Conservation (phyloP, 1,284 basidiomycete genomes). For the Microstroma glucosiphilum region DNA sequence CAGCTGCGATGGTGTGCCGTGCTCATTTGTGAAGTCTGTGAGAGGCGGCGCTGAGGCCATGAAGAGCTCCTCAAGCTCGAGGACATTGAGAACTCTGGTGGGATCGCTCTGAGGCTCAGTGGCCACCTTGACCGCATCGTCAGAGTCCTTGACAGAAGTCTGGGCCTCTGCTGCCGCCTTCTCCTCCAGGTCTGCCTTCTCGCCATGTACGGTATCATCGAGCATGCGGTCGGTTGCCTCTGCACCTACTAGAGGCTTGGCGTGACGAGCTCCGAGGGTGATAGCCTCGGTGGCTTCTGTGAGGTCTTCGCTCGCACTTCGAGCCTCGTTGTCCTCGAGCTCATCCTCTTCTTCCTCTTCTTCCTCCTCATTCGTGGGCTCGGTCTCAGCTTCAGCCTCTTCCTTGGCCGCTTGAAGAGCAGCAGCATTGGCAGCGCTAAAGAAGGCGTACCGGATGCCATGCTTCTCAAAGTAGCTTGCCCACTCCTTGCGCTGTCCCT, state of each 20-base stretch:
- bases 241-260: constrained; percentile 27
- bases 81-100: constrained; percentile 73
- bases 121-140: constrained; percentile 6
- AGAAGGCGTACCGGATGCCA: constrained; percentile 82
- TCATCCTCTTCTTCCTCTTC: constrained; percentile 31
- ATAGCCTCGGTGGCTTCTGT: constrained; percentile 35
- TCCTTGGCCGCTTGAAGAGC: constrained; percentile 61
- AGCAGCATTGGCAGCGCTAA: constrained; percentile 84
- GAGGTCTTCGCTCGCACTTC: constrained; percentile 44
- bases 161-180: constrained; percentile 38
- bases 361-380: constrained; percentile 20
- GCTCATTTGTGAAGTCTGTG: constrained; percentile 53
- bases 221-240: constrained; percentile 21
- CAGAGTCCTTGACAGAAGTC: constrained; percentile 38
- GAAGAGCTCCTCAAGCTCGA: constrained; percentile 85
- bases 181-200: constrained; percentile 17
- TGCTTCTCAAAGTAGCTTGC: constrained; percentile 86
- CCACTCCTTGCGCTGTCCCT: constrained; percentile 80
- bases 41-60: constrained; percentile 69
- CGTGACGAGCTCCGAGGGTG: constrained; percentile 20
- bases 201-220: not conserved
- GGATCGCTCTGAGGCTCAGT: constrained; percentile 57
- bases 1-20: constrained; percentile 53
- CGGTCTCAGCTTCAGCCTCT: constrained; percentile 46
- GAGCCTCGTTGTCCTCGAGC: constrained; percentile 8